Percentiles rank a stretch among this genome's conserved stretches.
These are phyloP conservation scores for Yamadazyma atmosphaerica DNA, from an alignment of 1,139 yeast genomes.

Conservation along the genomic window DNA sequence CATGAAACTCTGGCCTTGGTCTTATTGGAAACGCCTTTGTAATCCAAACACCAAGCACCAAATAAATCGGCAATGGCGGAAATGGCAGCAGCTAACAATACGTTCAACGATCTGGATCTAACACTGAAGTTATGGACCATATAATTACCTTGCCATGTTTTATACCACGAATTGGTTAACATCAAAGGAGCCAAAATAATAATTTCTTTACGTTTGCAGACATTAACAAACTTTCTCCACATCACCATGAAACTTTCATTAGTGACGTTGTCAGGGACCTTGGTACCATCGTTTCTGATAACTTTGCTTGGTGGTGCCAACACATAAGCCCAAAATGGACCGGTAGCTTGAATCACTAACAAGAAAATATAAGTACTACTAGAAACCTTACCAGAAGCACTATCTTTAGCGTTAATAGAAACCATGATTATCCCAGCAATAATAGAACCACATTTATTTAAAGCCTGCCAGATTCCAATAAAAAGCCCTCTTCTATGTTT, in stretches of 20 bases:
- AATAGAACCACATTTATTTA: slow-evolving; percentile 21
- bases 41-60: slow-evolving; percentile 16
- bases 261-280: slow-evolving; percentile 12
- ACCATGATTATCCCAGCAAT: slow-evolving; percentile 22
- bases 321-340: slow-evolving; percentile 17
- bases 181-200: slow-evolving; percentile 9
- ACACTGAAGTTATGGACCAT: slow-evolving; percentile 22
- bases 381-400: slow-evolving; percentile 17
- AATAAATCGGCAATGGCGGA: slow-evolving; percentile 14
- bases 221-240: slow-evolving; percentile 10
- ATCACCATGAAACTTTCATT: slow-evolving; percentile 10
- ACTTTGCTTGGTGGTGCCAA: slow-evolving; percentile 21
- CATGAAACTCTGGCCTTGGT: slow-evolving; percentile 14
- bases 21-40: slow-evolving; percentile 10
- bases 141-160: slow-evolving; percentile 22
- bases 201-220: slow-evolving; percentile 11
- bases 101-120: slow-evolving; percentile 21
- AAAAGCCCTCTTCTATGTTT: slow-evolving; percentile 20
- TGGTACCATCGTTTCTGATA: slow-evolving; percentile 16
- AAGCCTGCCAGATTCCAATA: slow-evolving; percentile 22
- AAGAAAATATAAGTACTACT: slow-evolving; percentile 21
- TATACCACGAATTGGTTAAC: slow-evolving; percentile 16
- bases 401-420: slow-evolving; percentile 15
- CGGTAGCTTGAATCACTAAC: slow-evolving; percentile 21
- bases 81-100: slow-evolving; percentile 19